These are phyloP conservation scores for Violaceomyces palustris DNA, from an alignment of 1,284 basidiomycete genomes.

Conservation along the genomic window DNA sequence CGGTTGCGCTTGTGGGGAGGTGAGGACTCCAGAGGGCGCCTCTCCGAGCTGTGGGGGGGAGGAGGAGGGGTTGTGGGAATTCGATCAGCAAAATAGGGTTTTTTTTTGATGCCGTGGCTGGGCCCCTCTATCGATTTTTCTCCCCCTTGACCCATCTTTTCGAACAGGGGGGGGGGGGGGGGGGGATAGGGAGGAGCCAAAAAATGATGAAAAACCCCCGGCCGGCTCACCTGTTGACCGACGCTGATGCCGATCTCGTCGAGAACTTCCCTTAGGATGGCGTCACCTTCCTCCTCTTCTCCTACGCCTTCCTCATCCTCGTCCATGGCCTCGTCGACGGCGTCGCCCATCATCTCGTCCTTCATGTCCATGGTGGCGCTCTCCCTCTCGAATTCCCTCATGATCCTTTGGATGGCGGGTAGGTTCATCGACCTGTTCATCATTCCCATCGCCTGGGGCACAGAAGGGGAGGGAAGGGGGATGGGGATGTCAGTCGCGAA, in stretches of 20 bases:
- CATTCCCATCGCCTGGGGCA: conserved; percentile 81
- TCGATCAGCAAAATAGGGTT: no score
- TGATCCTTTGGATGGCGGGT: conserved; percentile 87
- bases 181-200: no score
- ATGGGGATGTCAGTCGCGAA: no score
- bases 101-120: no score
- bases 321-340: conserved; percentile 97
- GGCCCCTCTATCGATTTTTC: no score
- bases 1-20: conserved; percentile 30
- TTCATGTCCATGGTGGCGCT: conserved; percentile 99
- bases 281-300: conserved; percentile 86
- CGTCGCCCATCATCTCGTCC: conserved; percentile 99
- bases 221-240: conserved; percentile 71
- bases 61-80: background rate
- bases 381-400: conserved; percentile 97
- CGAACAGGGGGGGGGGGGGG: no score
- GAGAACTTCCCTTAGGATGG: conserved; percentile 89
- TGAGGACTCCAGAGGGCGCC: conserved; percentile 32
- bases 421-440: conserved; percentile 97
- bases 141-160: no score
- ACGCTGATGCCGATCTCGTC: conserved; percentile 94
- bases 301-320: conserved; percentile 69
- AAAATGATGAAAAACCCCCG: no score
- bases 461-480: no score
- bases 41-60: conserved; percentile 32